Evolutionary conservation across 176 grass and related monocot species (phyloP), one percentile per base, ranked within the genome.

Genomic region (Poa annua): DNA sequence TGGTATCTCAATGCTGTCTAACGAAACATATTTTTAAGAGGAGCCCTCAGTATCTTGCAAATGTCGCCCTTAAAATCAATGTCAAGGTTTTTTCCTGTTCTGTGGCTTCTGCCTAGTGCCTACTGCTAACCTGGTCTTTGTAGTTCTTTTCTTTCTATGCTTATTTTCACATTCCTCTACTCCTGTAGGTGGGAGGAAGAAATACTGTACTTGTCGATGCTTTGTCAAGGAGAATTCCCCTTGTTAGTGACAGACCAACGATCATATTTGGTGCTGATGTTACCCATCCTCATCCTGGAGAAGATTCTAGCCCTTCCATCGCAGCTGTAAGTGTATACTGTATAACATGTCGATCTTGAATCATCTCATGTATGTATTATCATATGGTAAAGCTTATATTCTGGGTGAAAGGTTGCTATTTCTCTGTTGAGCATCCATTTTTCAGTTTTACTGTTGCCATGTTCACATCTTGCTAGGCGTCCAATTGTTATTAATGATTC

Each of bases 261-360:
- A 92, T 92, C 44, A 92, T 92, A 85, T 92, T 92, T 82, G 91
- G 91, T 41, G 91, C 91, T 81, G 91, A 90, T 89, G 91, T 92
- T 68, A 85, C 91, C 1, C 91, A 92, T 87, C 91, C 91, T 47
- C 80, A 87, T 92, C 91, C 91, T 89, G 87, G 87, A 32, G 91
- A 92, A 76, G 91, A 92, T 80, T 89, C 87, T 57, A 92, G 87
- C 68, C 91, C 91, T 60, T 92, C 91, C 44, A 92, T 92, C 21
- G 88, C 92, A 84, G 92, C 92, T 88, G 92, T 94, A 89, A 81
- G 86, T 66, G 33, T 73, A 66, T 75, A 45, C 1, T 45, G 39
- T 41, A 0, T 41, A 74, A 62, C 59, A 20, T 54, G 32, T 73
- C 20, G 56, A 77, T 90, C 49, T 71, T 54, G 44, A 36, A 59